Conservation (phyloP, 768 basidiomycete species). For the Mycena maculata region DNA sequence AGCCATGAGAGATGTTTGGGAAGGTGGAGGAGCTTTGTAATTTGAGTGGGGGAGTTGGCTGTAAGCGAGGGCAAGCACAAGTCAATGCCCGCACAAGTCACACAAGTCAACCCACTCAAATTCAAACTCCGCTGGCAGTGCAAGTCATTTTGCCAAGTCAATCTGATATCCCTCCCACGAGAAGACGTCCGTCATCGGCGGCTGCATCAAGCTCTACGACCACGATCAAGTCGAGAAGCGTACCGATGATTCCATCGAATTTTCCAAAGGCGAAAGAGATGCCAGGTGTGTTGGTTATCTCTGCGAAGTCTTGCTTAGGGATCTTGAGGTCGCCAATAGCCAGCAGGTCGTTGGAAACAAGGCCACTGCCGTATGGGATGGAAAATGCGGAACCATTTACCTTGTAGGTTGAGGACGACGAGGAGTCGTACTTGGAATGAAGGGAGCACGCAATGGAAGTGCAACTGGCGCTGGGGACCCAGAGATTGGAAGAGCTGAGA, state of each 20-base stretch:
- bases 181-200: slow-evolving; percentile 70
- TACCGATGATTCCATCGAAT: slow-evolving; percentile 54
- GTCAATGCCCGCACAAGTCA: too few relatives aligned
- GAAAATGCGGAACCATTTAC: slow-evolving; percentile 89
- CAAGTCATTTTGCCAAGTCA: too few relatives aligned
- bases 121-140: too few relatives aligned
- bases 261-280: slow-evolving; percentile 97
- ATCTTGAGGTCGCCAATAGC: slow-evolving; percentile 86
- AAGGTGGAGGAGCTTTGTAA: too few relatives aligned
- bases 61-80: too few relatives aligned
- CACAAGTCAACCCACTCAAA: too few relatives aligned
- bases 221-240: slow-evolving; percentile 3
- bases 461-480: slow-evolving; percentile 88
- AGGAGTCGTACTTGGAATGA: slow-evolving; percentile 91
- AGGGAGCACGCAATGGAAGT: slow-evolving; percentile 94
- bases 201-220: slow-evolving; percentile 45
- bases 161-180: too few relatives aligned
- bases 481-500: slow-evolving; percentile 88
- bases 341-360: slow-evolving; percentile 86
- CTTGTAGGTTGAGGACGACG: slow-evolving; percentile 85
- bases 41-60: too few relatives aligned
- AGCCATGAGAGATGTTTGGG: too few relatives aligned
- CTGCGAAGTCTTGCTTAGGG: slow-evolving; percentile 87
- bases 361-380: slow-evolving; percentile 95
- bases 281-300: slow-evolving; percentile 95